Base-by-base conservation (phyloP, 1,284 basidiomycete species). In the Sparassis latifolia region DNA sequence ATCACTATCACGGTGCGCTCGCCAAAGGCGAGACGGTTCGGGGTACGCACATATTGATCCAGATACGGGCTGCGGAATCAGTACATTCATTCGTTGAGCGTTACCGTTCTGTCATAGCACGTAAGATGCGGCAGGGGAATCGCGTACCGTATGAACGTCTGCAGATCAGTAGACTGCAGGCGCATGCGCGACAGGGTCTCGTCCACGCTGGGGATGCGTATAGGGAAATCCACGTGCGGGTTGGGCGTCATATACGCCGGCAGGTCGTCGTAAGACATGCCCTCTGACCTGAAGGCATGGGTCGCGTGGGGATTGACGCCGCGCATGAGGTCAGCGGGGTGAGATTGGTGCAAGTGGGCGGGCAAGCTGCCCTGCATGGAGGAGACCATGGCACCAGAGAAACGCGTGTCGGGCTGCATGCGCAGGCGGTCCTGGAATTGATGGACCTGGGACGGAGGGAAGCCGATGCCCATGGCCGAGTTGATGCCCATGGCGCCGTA, bases 1-100 rank as follows among this genome's bases (percentile, higher is more conserved):
- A 97, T 93, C 62, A 98, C 89, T 52, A 97, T 88, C 54, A 98
- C 83, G 9, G 91, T 94, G 47, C 93, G 82, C 69, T 98, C 95
- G 44, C 95, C 95, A 60, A 91, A 87, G 1, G 88, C 87, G 46
- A 97, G 79, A 29, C 93, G 82, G 67, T 97, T 97, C 29, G 83
- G 76, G 9, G 92, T 82, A 31, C 84, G 79, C 46, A 94, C 80
- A 66, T 95, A 97, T 63, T 89, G 87, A 56, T 90, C 86, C 55
- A 91, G 70, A 66, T 82, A 88, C 10, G 88, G 87, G 32, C 88
- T 87, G 58, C 43, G 47, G 47, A 20, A 20, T 20, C 20, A 20
- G 20, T 20, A 48, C 58, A 35, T 41, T 51, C 39, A 51, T 42
- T 52, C 54, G 40, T 30, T 55, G 49, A 50, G 50, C 20, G 20